A percentile compares a stretch with the other conserved stretches of the same genome.
phyloP scores from a whole-genome alignment of 805 yeast genomes.

The Hanseniaspora osmophila region DNA sequence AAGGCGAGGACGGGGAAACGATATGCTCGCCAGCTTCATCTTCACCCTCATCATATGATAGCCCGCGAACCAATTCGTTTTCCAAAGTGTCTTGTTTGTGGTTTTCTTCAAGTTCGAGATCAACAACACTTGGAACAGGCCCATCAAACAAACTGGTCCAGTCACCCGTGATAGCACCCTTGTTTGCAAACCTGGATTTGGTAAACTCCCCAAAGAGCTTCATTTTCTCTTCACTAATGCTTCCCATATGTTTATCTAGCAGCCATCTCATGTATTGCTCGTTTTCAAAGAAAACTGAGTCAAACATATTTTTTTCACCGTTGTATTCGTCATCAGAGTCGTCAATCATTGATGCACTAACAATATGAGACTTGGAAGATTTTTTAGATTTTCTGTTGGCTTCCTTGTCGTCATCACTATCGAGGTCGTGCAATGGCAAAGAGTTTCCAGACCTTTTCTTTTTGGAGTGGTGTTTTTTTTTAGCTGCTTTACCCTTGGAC shows the following conservation, averaged over 20 bases:
- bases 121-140: conserved; percentile 6
- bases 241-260: conserved; percentile 17
- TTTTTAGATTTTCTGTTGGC: conserved; percentile 1
- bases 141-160: conserved; percentile 20
- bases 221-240: conserved; percentile 13
- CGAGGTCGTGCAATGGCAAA: conserved; percentile 9
- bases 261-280: conserved; percentile 22
- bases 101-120: background rate
- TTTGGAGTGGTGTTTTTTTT: background rate
- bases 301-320: conserved; percentile 10
- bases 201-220: conserved; percentile 15
- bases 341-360: conserved; percentile 20
- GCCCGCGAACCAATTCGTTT: background rate
- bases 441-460: conserved; percentile 4
- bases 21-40: conserved; percentile 2
- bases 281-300: conserved; percentile 21
- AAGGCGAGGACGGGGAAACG: too few relatives aligned
- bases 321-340: conserved; percentile 20
- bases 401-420: conserved; percentile 1
- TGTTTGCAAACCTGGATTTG: conserved; percentile 16
- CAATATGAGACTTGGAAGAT: conserved; percentile 6
- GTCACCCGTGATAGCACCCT: conserved; percentile 11
- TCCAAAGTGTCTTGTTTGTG: background rate
- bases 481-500: background rate
- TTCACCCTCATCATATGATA: background rate